These are phyloP conservation scores for Scheffersomyces illinoinensis DNA, from an alignment of 1,139 yeast species.

Conservation along the genomic window DNA sequence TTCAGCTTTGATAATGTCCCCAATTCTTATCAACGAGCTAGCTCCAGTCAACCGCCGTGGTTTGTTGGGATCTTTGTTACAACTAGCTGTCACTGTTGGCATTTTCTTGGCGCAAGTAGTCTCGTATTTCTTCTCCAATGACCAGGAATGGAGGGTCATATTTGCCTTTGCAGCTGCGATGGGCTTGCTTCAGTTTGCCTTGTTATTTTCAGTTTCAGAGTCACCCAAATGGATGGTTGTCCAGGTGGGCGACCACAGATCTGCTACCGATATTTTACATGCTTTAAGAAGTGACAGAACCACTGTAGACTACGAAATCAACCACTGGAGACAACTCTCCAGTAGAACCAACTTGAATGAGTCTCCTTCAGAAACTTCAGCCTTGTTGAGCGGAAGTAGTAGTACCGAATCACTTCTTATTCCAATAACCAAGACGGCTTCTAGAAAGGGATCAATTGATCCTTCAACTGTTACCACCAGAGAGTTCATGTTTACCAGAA, in stretches of 20 bases:
- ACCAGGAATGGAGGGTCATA: constrained; percentile 36
- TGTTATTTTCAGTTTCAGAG: constrained; percentile 35
- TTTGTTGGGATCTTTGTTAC: constrained; percentile 37
- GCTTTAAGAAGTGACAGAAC: constrained; percentile 29
- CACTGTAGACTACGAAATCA: constrained; percentile 35
- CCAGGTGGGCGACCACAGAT: constrained; percentile 26
- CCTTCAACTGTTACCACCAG: constrained; percentile 25
- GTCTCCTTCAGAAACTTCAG: constrained; percentile 4
- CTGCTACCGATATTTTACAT: constrained; percentile 29
- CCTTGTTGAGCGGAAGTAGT: not conserved
- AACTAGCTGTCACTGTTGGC: constrained; percentile 38
- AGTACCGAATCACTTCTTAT: not conserved
- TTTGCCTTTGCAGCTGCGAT: constrained; percentile 27
- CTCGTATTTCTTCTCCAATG: constrained; percentile 34
- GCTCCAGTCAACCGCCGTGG: constrained; percentile 43
- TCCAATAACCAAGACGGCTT: constrained; percentile 1
- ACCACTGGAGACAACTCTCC: constrained; percentile 38
- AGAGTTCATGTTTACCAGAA: constrained; percentile 21
- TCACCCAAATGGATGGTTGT: constrained; percentile 44
- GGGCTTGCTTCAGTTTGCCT: constrained; percentile 29
- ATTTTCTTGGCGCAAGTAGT: constrained; percentile 34
- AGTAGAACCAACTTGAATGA: constrained; percentile 1
- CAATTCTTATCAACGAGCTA: constrained; percentile 38
- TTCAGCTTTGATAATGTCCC: constrained; percentile 37
- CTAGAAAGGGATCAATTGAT: constrained; percentile 30